Conservation (phyloP, 148 eudicot genomes). For the Vaccinium macrocarpon region DNA sequence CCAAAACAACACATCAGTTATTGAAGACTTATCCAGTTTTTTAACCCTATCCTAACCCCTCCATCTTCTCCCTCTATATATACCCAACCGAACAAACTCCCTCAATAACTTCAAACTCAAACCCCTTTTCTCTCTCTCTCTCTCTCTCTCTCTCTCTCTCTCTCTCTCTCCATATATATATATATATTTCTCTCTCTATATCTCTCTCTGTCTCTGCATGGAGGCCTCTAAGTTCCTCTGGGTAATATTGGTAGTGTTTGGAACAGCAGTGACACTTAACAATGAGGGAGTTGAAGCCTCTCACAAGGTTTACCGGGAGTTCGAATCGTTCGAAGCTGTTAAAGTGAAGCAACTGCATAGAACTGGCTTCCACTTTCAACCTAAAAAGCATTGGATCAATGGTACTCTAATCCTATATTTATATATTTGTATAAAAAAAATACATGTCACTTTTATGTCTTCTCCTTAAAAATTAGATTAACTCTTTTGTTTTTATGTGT, state of each 20-base stretch:
- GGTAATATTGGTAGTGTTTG: neutral
- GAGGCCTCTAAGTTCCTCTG: neutral
- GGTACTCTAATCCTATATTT: slow-evolving; percentile 13
- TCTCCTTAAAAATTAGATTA: neutral
- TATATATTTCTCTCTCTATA: neutral
- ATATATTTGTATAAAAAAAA: neutral
- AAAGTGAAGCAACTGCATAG: slow-evolving; percentile 20
- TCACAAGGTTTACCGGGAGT: neutral
- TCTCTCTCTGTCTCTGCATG: neutral
- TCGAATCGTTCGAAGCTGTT: neutral
- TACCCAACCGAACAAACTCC: neutral
- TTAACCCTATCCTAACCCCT: neutral
- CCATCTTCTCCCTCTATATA: neutral
- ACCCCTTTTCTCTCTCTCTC: neutral
- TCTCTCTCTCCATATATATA: neutral
- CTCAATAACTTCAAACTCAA: neutral
- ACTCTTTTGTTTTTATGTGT: too few relatives aligned
- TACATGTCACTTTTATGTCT: neutral
- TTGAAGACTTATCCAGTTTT: neutral
- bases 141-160: neutral
- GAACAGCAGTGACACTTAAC: neutral
- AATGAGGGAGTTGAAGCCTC: neutral
- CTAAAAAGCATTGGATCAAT: slow-evolving; percentile 37
- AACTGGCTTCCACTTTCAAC: slow-evolving; percentile 44
- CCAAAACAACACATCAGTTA: neutral